These are phyloP conservation scores for Globisporangium canariense DNA, from an alignment of 352 stramenopile genomes.

Conservation along the genomic window DNA sequence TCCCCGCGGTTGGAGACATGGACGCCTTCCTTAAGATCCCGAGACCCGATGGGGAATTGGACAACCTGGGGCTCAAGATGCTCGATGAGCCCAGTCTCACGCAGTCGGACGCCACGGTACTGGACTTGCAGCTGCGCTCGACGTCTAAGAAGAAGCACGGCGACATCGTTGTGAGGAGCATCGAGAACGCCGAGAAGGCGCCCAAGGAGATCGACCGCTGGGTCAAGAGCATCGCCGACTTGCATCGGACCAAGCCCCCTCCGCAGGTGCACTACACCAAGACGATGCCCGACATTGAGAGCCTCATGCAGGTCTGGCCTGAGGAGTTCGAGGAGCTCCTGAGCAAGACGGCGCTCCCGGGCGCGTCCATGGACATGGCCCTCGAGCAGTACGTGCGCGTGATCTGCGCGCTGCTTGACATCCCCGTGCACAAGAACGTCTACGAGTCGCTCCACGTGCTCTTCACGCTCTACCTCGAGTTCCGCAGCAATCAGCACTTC, in stretches of 20 bases:
- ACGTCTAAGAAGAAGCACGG: conserved; percentile 94
- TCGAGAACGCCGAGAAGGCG: conserved; percentile 93
- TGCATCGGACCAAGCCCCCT: conserved; percentile 92
- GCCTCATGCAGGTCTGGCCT: conserved; percentile 91
- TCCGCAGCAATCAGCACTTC: conserved; percentile 92
- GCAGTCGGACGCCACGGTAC: conserved; percentile 93
- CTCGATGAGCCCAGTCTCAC: conserved; percentile 91
- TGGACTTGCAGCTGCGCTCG: conserved; percentile 93
- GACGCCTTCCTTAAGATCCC: conserved; percentile 96
- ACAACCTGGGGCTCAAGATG: conserved; percentile 91
- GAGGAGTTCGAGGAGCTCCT: conserved; percentile 85
- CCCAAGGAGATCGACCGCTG: conserved; percentile 93
- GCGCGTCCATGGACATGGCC: conserved; percentile 87
- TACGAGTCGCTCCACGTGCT: conserved; percentile 94
- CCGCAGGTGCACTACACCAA: conserved; percentile 92
- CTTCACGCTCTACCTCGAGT: conserved; percentile 93
- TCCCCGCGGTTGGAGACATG: conserved; percentile 95
- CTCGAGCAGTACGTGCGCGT: conserved; percentile 93
- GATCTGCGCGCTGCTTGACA: conserved; percentile 92
- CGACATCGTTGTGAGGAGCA: conserved; percentile 90
- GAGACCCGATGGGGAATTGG: conserved; percentile 85
- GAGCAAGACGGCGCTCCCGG: conserved; percentile 64
- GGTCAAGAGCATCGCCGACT: conserved; percentile 94
- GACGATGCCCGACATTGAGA: conserved; percentile 94
- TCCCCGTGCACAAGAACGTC: conserved; percentile 93